Percentiles rank a stretch among this genome's conserved stretches.
Conservation (phyloP, 495 filamentous ascomycete species). For the Xylaria sp. region DNA sequence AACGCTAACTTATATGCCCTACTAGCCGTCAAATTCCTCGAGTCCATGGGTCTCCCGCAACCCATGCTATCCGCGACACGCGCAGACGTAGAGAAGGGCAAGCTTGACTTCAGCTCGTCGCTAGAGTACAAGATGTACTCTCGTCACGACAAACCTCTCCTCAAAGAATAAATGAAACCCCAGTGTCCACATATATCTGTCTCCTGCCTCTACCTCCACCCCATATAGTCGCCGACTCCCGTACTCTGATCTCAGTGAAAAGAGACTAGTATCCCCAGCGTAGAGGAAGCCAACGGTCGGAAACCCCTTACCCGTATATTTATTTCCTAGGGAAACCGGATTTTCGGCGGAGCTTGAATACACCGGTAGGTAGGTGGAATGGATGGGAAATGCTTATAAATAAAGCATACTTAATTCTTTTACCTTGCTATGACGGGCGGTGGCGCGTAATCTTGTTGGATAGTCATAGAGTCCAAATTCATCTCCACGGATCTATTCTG, state of each 20-base stretch:
- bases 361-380: not conserved
- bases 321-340: not conserved
- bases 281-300: not conserved
- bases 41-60: conserved; percentile 86
- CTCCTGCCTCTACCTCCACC: not conserved
- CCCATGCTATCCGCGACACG: conserved; percentile 73
- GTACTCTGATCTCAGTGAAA: not conserved
- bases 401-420: conserved; percentile 1
- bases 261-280: not conserved
- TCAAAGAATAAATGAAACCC: conserved; percentile 30
- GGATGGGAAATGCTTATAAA: not conserved
- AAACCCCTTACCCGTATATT: not conserved
- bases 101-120: conserved; percentile 71
- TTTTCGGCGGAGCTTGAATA: not conserved
- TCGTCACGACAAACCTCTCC: conserved; percentile 59
- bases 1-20: conserved; percentile 15
- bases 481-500: not conserved
- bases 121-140: conserved; percentile 76
- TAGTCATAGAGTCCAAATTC: conserved; percentile 4
- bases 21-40: conserved; percentile 71
- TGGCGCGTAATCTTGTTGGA: not conserved
- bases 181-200: not conserved
- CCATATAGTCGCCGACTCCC: not conserved
- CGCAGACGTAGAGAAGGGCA: conserved; percentile 79
- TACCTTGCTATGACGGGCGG: not conserved